Percentiles rank a stretch among this genome's conserved stretches.
These are phyloP conservation scores for Hordeum marinum DNA, from an alignment of 176 grass and related monocot species.

Conservation along the genomic window DNA sequence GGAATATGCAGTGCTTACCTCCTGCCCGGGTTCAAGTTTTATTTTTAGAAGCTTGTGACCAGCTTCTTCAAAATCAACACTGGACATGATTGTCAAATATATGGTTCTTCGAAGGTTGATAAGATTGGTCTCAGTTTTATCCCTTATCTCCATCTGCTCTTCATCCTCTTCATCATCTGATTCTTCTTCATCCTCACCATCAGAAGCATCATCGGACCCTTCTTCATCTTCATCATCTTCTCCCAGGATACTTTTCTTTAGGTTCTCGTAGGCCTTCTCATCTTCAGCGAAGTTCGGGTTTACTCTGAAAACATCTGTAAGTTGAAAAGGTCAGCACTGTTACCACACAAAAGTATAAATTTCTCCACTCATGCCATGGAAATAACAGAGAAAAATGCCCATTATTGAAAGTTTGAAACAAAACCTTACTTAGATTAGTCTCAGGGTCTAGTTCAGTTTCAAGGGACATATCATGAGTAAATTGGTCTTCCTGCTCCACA, in stretches of 20 bases:
- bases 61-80: constrained; percentile 99
- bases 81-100: constrained; percentile 98
- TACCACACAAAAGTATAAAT: constrained; percentile 1
- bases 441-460: constrained; percentile 85
- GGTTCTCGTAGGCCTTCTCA: constrained; percentile 85
- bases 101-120: constrained; percentile 92
- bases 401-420: constrained; percentile 17
- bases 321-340: constrained; percentile 22
- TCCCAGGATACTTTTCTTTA: constrained; percentile 80
- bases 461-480: constrained; percentile 87
- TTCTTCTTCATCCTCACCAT: constrained; percentile 72
- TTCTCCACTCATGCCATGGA: constrained; percentile 11
- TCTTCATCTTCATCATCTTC: constrained; percentile 80
- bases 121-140: constrained; percentile 88
- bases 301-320: constrained; percentile 84
- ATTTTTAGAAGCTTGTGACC: constrained; percentile 97
- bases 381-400: background rate
- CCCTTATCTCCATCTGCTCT: constrained; percentile 89
- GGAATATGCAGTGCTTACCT: constrained; percentile 48
- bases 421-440: constrained; percentile 67
- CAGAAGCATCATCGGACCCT: constrained; percentile 63
- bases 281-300: constrained; percentile 81
- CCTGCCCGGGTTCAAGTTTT: constrained; percentile 96
- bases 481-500: constrained; percentile 95
- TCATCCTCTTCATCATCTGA: constrained; percentile 75